Conservation (phyloP, 164 flowering plant species). For the Annona cherimola region DNA sequence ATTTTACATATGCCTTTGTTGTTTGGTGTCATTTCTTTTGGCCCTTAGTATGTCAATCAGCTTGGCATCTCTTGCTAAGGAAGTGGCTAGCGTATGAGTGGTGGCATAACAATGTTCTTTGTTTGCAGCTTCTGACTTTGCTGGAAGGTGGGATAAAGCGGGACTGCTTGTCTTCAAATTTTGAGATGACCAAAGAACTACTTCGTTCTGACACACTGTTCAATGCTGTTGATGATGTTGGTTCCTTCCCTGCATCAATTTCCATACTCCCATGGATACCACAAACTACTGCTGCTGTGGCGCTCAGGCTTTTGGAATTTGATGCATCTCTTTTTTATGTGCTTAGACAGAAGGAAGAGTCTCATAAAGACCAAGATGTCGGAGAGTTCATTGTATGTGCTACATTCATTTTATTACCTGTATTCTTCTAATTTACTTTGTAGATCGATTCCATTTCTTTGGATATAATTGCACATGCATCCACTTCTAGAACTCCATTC, state of each 20-base stretch:
- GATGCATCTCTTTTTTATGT: slow-evolving; percentile 60
- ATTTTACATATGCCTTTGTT: no score
- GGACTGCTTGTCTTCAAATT: slow-evolving; percentile 52
- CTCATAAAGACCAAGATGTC: slow-evolving; percentile 34
- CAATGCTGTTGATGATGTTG: slow-evolving; percentile 14
- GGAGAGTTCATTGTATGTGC: slow-evolving; percentile 48
- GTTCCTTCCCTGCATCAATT: slow-evolving; percentile 24
- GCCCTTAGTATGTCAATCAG: no score
- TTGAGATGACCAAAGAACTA: slow-evolving; percentile 61
- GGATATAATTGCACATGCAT: no score
- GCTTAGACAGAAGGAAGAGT: slow-evolving; percentile 46
- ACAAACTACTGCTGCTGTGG: slow-evolving; percentile 75
- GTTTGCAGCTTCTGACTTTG: slow-evolving; percentile 46
- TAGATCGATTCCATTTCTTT: no score
- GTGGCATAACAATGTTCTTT: not conserved
- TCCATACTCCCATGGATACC: slow-evolving; percentile 84
- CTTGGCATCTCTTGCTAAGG: no score
- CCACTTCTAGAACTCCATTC: no score
- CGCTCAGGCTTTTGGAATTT: slow-evolving; percentile 72
- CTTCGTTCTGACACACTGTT: slow-evolving; percentile 26
- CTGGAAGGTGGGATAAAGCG: slow-evolving; percentile 55
- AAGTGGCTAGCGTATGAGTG: no score
- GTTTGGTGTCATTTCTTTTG: no score
- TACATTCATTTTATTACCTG: not conserved
- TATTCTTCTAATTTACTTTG: no score